Percentiles rank a stretch among this genome's conserved stretches.
These are phyloP conservation scores for Bonnemaisonia californica DNA, from an alignment of 31 red algal species.

Conservation along the genomic window DNA sequence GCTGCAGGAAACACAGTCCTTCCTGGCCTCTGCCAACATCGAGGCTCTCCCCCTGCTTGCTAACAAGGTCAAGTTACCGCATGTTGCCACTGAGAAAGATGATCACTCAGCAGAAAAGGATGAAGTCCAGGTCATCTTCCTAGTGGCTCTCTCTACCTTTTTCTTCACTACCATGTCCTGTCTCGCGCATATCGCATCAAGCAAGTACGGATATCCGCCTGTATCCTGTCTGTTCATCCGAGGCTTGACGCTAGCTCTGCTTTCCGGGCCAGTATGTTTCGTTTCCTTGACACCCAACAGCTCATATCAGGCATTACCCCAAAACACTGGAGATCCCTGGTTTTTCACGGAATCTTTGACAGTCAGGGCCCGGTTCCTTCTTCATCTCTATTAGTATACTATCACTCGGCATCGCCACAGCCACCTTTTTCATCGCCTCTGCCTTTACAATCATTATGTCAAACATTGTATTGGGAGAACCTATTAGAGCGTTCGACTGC, in stretches of 20 bases:
- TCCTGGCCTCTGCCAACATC: neutral
- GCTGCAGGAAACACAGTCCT: no score
- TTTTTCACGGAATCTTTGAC: no score
- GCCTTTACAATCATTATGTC: conserved; percentile 17
- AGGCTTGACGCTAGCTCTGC: neutral
- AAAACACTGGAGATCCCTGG: no score
- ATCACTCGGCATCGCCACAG: conserved; percentile 15
- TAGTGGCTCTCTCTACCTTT: conserved; percentile 26
- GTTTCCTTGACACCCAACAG: no score
- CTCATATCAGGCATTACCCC: no score
- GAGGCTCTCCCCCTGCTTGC: neutral
- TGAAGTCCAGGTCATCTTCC: conserved; percentile 16
- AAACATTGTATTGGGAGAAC: neutral
- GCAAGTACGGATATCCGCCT: neutral
- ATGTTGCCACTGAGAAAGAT: neutral
- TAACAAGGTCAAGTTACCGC: neutral
- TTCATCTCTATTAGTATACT: conserved; percentile 2
- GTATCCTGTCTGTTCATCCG: conserved; percentile 18
- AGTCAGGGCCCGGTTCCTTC: no score
- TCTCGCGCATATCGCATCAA: conserved; percentile 7
- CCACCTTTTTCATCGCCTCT: conserved; percentile 16
- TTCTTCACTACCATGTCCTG: conserved; percentile 17
- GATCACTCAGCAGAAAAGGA: neutral
- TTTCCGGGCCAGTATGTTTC: no score
- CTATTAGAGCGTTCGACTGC: neutral